These are phyloP conservation scores for Umbilicus rupestris DNA, from an alignment of 164 flowering plant genomes.

Conservation along the genomic window DNA sequence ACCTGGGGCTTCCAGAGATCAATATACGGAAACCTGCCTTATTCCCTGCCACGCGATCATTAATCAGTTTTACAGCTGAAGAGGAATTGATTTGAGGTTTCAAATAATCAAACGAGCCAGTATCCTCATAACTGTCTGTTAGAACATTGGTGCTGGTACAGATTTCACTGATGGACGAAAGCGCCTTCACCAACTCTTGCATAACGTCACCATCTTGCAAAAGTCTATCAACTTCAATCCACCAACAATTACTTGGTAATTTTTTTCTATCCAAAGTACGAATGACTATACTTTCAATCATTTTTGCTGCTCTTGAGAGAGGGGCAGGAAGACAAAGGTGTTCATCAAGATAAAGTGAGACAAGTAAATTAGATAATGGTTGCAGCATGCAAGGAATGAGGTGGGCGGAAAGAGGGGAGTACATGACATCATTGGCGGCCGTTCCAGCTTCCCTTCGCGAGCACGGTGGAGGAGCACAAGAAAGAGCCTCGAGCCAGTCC, in stretches of 20 bases:
- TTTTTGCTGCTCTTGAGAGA: constrained; percentile 45
- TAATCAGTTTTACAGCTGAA: constrained; percentile 20
- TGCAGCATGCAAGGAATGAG: constrained; percentile 66
- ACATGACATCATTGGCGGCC: constrained; percentile 62
- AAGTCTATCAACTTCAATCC: constrained; percentile 38
- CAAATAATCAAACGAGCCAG: constrained; percentile 15
- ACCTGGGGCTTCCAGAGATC: constrained; percentile 66
- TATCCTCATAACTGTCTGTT: constrained; percentile 7
- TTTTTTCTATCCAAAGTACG: constrained; percentile 45
- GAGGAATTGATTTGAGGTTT: constrained; percentile 15
- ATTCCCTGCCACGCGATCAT: constrained; percentile 21
- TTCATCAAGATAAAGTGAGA: constrained; percentile 69
- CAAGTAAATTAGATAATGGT: constrained; percentile 56
- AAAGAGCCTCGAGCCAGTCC: constrained; percentile 93
- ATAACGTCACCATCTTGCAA: constrained; percentile 45
- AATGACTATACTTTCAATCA: constrained; percentile 37
- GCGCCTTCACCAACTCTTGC: constrained; percentile 41
- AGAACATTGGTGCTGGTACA: not conserved
- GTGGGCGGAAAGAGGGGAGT: constrained; percentile 63
- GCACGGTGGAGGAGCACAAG: constrained; percentile 85
- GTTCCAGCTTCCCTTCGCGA: constrained; percentile 89
- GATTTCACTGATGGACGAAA: constrained; percentile 26
- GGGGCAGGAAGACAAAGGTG: constrained; percentile 58
- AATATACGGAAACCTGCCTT: constrained; percentile 58
- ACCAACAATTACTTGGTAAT: constrained; percentile 46